Conservation (phyloP, 768 basidiomycete genomes). For the Boletus rufocinnamomeus region DNA sequence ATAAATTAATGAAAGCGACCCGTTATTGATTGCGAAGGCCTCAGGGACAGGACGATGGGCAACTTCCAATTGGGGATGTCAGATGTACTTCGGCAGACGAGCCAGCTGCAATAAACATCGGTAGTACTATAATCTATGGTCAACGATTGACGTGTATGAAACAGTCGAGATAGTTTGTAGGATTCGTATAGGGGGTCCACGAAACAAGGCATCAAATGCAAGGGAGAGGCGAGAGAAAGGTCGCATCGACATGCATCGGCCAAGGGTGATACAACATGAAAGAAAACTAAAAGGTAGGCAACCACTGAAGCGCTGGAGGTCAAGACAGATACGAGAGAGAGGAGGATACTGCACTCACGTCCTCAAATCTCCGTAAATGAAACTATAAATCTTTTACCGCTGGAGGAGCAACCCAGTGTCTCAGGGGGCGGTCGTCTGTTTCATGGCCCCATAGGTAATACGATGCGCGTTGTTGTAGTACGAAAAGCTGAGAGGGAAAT, state of each 20-base stretch:
- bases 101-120: background rate
- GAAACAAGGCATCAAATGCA: background rate
- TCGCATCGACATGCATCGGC: background rate
- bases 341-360: conserved; percentile 10
- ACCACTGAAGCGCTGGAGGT: conserved; percentile 4
- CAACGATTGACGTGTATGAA: background rate
- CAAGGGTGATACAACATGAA: conserved; percentile 13
- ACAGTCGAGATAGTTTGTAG: background rate
- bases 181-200: background rate
- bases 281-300: background rate
- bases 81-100: background rate
- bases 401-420: conserved; percentile 26
- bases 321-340: background rate
- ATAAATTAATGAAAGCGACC: background rate
- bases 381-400: conserved; percentile 30
- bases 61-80: background rate
- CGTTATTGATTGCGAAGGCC: background rate
- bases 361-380: background rate
- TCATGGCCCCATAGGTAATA: conserved; percentile 68
- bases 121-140: conserved; percentile 6
- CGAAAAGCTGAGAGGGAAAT: conserved; percentile 57
- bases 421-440: conserved; percentile 28
- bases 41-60: background rate
- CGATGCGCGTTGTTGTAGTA: conserved; percentile 51
- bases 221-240: background rate